phyloP scores from a whole-genome alignment of 306 rosid species.

The Argentina anserina region DNA sequence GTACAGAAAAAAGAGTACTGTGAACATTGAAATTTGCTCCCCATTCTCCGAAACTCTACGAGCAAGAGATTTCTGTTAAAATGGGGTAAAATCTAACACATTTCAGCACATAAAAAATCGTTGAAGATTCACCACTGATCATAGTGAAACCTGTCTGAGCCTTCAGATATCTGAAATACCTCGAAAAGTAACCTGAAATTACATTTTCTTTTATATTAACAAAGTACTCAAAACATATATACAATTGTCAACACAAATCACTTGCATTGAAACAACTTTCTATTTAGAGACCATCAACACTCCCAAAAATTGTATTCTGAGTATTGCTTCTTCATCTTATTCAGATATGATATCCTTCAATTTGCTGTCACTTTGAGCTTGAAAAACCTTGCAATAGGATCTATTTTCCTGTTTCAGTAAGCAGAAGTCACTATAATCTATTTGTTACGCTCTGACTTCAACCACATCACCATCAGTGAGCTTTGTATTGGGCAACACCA shows the following conservation, averaged over 20 bases:
- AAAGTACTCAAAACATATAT: background rate
- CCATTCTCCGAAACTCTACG: too few relatives aligned
- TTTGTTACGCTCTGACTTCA: conserved; percentile 67
- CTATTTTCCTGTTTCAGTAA: background rate
- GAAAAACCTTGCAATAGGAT: background rate
- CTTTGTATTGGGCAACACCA: conserved; percentile 68
- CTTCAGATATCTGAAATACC: too few relatives aligned
- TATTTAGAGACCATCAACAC: background rate
- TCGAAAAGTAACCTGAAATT: too few relatives aligned
- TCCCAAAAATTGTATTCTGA: background rate
- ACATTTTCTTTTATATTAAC: too few relatives aligned
- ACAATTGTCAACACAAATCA: background rate
- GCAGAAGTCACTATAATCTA: background rate
- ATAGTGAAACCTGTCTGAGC: too few relatives aligned
- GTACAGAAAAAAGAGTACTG: too few relatives aligned
- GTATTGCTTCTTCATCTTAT: background rate
- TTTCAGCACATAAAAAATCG: too few relatives aligned
- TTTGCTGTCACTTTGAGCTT: background rate
- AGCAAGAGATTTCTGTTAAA: too few relatives aligned
- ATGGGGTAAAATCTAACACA: too few relatives aligned
- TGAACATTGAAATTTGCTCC: too few relatives aligned
- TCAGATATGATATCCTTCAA: background rate
- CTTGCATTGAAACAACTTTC: background rate
- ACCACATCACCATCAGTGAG: conserved; percentile 94
- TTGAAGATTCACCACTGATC: too few relatives aligned